phyloP scores from a whole-genome alignment of 169 alveolate genomes.

The Eimeria necatrix region DNA sequence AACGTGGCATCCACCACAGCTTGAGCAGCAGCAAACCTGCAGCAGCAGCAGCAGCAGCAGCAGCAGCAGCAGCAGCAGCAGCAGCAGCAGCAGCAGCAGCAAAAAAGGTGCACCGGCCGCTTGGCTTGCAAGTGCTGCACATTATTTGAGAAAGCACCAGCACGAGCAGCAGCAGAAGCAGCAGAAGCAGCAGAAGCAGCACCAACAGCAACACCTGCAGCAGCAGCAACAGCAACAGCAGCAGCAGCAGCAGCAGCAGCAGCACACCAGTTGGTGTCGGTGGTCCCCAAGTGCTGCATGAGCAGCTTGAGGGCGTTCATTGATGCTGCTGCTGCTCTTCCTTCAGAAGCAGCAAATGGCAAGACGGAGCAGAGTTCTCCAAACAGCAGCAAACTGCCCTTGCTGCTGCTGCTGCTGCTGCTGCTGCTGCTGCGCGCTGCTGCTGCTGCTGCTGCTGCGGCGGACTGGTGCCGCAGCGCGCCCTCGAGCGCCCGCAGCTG shows the following conservation, averaged over 20 bases:
- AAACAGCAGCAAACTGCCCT: neutral
- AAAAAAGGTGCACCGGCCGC: no score
- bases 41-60: neutral
- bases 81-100: neutral
- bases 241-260: neutral
- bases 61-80: conserved; percentile 37
- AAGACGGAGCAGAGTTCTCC: conserved; percentile 41
- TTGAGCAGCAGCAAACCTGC: conserved; percentile 69
- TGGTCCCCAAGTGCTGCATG: conserved; percentile 59
- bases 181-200: no score
- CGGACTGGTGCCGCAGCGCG: conserved; percentile 7
- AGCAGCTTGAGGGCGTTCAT: neutral
- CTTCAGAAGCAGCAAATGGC: conserved; percentile 7
- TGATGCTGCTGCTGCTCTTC: conserved; percentile 1
- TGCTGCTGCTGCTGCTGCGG: neutral
- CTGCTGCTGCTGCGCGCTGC: neutral
- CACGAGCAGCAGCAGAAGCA: no score
- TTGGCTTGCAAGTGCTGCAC: no score
- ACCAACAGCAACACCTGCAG: no score
- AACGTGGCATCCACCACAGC: conserved; percentile 59
- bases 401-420: neutral
- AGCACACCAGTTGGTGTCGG: conserved; percentile 43
- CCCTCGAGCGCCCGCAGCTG: conserved; percentile 61
- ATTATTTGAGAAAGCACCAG: neutral
- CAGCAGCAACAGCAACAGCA: neutral